Base-by-base conservation (phyloP, 306 rosid genomes). In the Glycine tomentella region DNA sequence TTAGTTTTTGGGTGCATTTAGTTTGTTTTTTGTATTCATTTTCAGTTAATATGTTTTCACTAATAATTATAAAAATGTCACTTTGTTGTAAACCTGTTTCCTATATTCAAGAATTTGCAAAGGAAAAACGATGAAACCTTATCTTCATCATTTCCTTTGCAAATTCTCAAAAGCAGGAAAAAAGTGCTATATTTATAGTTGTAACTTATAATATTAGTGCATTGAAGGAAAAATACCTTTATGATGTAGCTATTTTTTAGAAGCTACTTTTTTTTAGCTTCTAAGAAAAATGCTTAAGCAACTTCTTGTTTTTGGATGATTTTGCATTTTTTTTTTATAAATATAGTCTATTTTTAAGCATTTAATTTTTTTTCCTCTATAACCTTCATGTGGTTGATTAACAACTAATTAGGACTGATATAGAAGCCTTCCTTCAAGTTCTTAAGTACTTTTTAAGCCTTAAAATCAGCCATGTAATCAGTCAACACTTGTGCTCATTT, bases 1-100 rank as follows among this genome's bases (percentile, higher is more conserved):
- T 58, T 17, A 72, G 36, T 46, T 72, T 55, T 13, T 9, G 79
- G 69, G 59, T 46, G 17, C 6, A 52, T 77, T 72, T n/a, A 45
- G 6, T 51, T 52, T 55, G n/a, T 13, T 55, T 38, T 55, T 38
- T 52, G 6, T 74, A 49, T 64, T 7, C 46, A 42, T 1, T 42
- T 42, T 42, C 8, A 42, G 46, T 42, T 42, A 0, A 42, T 42
- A 42, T 42, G 46, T 42, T 42, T 42, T 42, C 50, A 33, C 38
- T 33, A 2, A 17, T 12, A 62, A 17, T 49, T 50, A 61, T 33
- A 61, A 42, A 72, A 14, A 51, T 50, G 25, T 11, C n/a, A 63
- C 67, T 17, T 49, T 62, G 55, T 80, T 69, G 7, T 7, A 38
- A n/a, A 11, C 9, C 16, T 15, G 15, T 50, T 80, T 62, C 68